Conservation (phyloP, 306 rosid species). For the Cucurbita maxima region DNA sequence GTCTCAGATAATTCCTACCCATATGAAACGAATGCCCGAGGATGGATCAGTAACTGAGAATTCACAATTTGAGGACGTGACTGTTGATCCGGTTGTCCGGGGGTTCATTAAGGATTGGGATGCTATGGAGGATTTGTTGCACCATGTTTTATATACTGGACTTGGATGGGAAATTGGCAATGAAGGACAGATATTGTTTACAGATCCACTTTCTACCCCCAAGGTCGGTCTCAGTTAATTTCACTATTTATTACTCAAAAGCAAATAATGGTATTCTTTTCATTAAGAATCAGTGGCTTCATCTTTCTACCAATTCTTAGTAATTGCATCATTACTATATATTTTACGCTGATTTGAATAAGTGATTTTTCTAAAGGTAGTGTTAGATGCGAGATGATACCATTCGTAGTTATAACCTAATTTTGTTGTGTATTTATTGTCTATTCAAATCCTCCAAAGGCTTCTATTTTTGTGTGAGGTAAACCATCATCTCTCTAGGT, state of each 20-base stretch:
- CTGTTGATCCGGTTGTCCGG: constrained; percentile 63
- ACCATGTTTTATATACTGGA: constrained; percentile 68
- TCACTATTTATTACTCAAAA: neutral
- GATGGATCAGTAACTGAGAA: constrained; percentile 36
- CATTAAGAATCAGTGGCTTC: neutral
- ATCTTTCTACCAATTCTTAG: neutral
- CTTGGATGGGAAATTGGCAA: constrained; percentile 99
- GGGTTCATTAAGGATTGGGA: constrained; percentile 86
- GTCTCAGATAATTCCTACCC: constrained; percentile 70
- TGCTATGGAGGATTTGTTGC: constrained; percentile 89
- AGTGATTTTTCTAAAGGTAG: neutral
- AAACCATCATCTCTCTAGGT: neutral
- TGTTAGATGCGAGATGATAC: neutral
- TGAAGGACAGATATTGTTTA: constrained; percentile 85
- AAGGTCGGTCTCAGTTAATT: constrained; percentile 44
- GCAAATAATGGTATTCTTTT: neutral
- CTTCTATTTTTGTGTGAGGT: neutral
- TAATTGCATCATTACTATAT: neutral
- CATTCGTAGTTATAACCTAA: neutral
- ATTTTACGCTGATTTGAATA: neutral
- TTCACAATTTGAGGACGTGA: constrained; percentile 31
- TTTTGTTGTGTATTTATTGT: neutral
- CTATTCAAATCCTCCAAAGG: neutral
- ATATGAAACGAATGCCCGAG: constrained; percentile 58
- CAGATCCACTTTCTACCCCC: constrained; percentile 91